Percentiles rank a stretch among this genome's conserved stretches.
Conservation (phyloP, 805 yeast species). For the Lachancea quebecensis region DNA sequence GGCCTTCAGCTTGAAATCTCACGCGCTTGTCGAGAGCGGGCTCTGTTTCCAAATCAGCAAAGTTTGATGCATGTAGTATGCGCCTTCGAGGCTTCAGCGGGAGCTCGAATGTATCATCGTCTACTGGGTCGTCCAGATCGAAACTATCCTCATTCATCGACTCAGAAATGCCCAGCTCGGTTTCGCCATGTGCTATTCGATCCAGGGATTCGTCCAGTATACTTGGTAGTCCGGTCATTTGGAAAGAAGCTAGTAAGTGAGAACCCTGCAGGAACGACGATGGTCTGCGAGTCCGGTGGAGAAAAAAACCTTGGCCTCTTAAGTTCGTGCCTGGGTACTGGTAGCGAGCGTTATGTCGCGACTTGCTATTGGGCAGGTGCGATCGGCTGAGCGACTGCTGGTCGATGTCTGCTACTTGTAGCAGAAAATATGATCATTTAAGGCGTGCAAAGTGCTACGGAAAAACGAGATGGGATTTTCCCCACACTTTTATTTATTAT, state of each 20-base stretch:
- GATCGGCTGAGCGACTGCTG: too few species aligned
- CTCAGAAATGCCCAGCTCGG: background rate
- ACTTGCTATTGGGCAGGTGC: too few species aligned
- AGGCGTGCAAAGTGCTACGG: too few species aligned
- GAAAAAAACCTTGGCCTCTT: too few species aligned
- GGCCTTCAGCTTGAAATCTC: constrained; percentile 12
- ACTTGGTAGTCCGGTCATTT: background rate
- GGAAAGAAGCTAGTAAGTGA: background rate
- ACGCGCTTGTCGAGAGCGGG: constrained; percentile 14
- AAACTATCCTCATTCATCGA: background rate
- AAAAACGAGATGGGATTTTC: too few species aligned
- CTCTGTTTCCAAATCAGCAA: constrained; percentile 16
- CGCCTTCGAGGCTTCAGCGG: constrained; percentile 19
- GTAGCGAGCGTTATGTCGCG: too few species aligned
- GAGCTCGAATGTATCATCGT: constrained; percentile 20
- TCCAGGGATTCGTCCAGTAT: background rate
- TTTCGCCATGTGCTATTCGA: background rate
- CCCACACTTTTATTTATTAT: too few species aligned
- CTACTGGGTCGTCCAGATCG: constrained; percentile 14
- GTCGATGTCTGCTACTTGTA: too few species aligned
- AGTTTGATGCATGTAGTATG: constrained; percentile 15
- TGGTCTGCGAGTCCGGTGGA: too few species aligned
- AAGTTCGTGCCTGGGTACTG: too few species aligned
- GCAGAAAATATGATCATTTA: too few species aligned
- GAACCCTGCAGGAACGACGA: too few species aligned